Evolutionary conservation across 164 flowering plant species (phyloP), one percentile per base, ranked within the genome.

Genomic region (Annona squamosa): DNA sequence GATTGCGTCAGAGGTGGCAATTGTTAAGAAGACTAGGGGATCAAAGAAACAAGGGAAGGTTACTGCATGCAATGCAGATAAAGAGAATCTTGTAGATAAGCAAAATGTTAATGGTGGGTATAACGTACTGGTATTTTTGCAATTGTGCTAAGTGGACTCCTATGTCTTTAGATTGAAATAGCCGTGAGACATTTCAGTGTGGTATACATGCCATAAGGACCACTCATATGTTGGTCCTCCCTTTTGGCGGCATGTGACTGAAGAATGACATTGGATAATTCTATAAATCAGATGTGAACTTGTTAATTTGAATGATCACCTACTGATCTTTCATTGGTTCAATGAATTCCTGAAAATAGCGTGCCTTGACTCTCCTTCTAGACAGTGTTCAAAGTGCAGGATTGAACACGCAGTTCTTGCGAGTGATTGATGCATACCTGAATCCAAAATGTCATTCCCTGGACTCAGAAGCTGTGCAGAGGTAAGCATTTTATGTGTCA

Each of bases 381-480:
- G 90, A 81, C 71, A 63, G 67, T 61, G 73, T 72, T 46, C 71
- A 73, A 65, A 52, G 71, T 71, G 56, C 71, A 56, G 65, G 69
- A 73, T 59, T 73, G 26, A 76, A 75, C 19, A 69, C 84, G 69
- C 82, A 82, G 72, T 82, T 82, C 52, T 59, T 79, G 80, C 81
- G 81, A 76, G 94, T 91, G 62, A 86, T 89, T 5, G 67, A 88
- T 78, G 99, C 98, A 62, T 95, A 88, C 80, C 59, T 89, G 85
- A 90, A 86, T 76, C 99, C 99, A 48, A 92, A 84, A 78, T 95
- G 98, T 78, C 98, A 90, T 84, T 79, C 84, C 43, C 86, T 88
- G 46, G 93, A 91, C 74, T 95, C 99, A 75, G 86, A 75, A 45
- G 85, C 79, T 46, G 96, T 95, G 56, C 78, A 83, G 43, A 86